Evolutionary conservation across 1,139 yeast species (phyloP), one percentile per base, ranked within the genome.

Genomic region (Casaregolazyma lundiana): DNA sequence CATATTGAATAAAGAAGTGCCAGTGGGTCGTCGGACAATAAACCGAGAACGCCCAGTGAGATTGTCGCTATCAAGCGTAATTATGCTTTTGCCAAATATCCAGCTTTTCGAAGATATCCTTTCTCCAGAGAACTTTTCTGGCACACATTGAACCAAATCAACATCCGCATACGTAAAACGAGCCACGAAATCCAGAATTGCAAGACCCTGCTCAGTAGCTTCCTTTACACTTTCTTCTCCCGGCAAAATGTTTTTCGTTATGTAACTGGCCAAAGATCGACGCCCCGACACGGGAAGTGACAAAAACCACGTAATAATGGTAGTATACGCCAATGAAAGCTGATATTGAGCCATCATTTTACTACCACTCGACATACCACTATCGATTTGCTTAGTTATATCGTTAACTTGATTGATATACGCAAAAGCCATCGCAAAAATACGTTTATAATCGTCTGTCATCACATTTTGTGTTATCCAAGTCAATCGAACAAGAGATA

Each of bases 381-480:
- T 36, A 13, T 38, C 54, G 37, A 48, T 52, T 41, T 60, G 53
- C 35, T 51, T 51, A 20, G 56, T 53, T 45, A 73, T 63, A 56
- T 84, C 88, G 46, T 76, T 72, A 1, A 89, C 79, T 58, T 80
- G 82, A 58, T 84, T 87, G 48, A 87, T 83, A 57, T 81, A 84
- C 56, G 82, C 82, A 67, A 87, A 84, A 0, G 90, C 84, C 61
- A 87, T 84, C 0, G 87, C 96, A 68, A 87, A 85, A 0, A 88
- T 87, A 43, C 90, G 71, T 55, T 81, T 83, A 60, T 76, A 84
- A 57, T 88, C 96, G 46, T 84, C 95, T 35, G 75, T 74, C 2
- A 87, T 84, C 60, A 87, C 82, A 56, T 83, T 83, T 1, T 85
- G 76, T 0, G 86, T 81, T 46, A 87, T 66, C 1, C 78, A 66